phyloP scores from a whole-genome alignment of 2,329 filamentous ascomycete genomes.

The Cytospora leucostoma region DNA sequence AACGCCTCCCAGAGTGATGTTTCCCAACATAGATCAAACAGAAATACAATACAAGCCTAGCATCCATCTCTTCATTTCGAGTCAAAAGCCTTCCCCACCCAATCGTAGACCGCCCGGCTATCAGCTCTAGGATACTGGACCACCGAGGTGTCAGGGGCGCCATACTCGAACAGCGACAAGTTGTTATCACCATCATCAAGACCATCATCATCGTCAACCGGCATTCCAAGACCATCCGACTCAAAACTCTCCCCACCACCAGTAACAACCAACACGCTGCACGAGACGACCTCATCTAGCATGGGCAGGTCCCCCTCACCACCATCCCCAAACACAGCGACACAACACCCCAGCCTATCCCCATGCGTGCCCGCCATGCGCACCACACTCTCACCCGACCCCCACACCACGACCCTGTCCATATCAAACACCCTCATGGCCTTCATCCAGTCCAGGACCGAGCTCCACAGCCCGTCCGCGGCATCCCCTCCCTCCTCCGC shows the following conservation, averaged over 20 bases:
- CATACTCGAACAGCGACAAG: conserved; percentile 14
- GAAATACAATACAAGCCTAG: neutral
- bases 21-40: neutral
- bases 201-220: neutral
- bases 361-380: no score
- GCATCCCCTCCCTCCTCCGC: conserved; percentile 50
- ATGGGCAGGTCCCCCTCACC: neutral
- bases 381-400: conserved; percentile 5
- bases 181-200: neutral
- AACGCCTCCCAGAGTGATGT: neutral
- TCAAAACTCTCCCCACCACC: neutral
- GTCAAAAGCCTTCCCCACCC: conserved; percentile 30
- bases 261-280: conserved; percentile 15
- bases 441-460: conserved; percentile 61
- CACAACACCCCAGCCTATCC: neutral
- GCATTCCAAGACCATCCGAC: conserved; percentile 16
- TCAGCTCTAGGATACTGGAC: conserved; percentile 4
- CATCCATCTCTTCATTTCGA: neutral
- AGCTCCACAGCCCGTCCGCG: conserved; percentile 63
- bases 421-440: conserved; percentile 56
- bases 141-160: neutral
- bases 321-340: neutral
- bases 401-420: conserved; percentile 50
- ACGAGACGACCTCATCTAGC: neutral
- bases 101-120: conserved; percentile 24